phyloP scores from a whole-genome alignment of 2,329 filamentous ascomycete genomes.

The Colletotrichum sublineola region DNA sequence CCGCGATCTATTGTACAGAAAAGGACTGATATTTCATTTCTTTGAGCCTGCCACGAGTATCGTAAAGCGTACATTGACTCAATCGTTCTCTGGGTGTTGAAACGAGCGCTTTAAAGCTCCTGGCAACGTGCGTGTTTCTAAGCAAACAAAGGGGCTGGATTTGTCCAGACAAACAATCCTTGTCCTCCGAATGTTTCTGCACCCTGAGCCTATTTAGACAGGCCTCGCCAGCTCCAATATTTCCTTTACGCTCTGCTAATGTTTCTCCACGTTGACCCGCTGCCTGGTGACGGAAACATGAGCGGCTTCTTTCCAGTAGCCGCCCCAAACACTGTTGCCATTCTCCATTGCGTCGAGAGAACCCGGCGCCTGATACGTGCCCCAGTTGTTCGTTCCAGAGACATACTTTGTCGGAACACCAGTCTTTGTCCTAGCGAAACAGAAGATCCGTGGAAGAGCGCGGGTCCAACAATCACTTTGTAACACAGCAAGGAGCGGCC shows the following conservation, averaged over 20 bases:
- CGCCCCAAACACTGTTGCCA: constrained; percentile 56
- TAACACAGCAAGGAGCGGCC: constrained; percentile 79
- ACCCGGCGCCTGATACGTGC: constrained; percentile 75
- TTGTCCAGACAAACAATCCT: not conserved
- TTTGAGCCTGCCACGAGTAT: not conserved
- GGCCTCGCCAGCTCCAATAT: constrained; percentile 16
- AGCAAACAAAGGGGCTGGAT: not conserved
- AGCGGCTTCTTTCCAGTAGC: constrained; percentile 64
- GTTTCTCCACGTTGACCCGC: constrained; percentile 78
- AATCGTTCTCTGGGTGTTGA: not conserved
- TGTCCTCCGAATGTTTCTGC: not conserved
- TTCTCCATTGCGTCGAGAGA: constrained; percentile 61
- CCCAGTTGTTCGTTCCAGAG: constrained; percentile 75
- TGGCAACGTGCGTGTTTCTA: not conserved
- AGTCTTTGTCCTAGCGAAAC: constrained; percentile 70
- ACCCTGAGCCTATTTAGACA: not conserved
- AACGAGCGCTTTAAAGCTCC: not conserved
- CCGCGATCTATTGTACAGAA: not conserved
- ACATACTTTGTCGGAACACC: constrained; percentile 73
- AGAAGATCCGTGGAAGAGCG: constrained; percentile 64
- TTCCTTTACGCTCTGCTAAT: constrained; percentile 50
- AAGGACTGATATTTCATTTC: not conserved
- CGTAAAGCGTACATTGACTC: not conserved
- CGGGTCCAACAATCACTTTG: constrained; percentile 65
- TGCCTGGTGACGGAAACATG: constrained; percentile 74